Conservation (phyloP, 2,329 filamentous ascomycete genomes). For the Penicillium digitatum region DNA sequence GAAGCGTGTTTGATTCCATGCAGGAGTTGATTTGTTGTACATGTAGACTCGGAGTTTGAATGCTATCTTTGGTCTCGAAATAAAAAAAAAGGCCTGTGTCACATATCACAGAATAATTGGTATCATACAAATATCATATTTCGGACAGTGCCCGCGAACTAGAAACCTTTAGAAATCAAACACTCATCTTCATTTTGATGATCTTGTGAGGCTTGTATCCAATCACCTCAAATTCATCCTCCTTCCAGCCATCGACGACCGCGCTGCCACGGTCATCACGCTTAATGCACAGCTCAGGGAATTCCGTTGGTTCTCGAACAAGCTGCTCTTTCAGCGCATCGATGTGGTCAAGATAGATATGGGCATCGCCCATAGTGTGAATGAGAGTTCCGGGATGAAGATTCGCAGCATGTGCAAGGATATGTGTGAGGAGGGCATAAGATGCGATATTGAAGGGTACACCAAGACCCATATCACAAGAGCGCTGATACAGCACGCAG, state of each 20-base stretch:
- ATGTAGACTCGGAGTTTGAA: not conserved
- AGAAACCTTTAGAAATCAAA: constrained; percentile 45
- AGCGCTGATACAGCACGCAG: constrained; percentile 87
- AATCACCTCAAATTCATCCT: constrained; percentile 80
- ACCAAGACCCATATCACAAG: constrained; percentile 94
- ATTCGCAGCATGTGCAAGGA: constrained; percentile 84
- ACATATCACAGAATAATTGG: constrained; percentile 13
- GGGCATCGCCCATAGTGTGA: constrained; percentile 97
- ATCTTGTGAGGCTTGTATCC: constrained; percentile 87
- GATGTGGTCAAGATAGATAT: constrained; percentile 90
- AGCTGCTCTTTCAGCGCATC: constrained; percentile 81
- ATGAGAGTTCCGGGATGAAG: constrained; percentile 81
- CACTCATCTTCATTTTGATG: constrained; percentile 99
- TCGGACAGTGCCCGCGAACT: not conserved
- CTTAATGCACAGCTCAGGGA: constrained; percentile 72
- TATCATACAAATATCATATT: constrained; percentile 23
- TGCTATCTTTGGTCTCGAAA: not conserved
- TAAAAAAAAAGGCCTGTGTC: not conserved
- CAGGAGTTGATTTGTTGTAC: not conserved
- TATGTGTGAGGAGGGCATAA: constrained; percentile 91
- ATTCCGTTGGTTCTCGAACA: constrained; percentile 71
- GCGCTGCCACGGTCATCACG: constrained; percentile 68
- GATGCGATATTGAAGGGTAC: constrained; percentile 97
- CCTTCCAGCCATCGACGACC: constrained; percentile 87
- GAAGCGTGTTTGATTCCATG: constrained; percentile 4